Base-by-base conservation (phyloP, 805 yeast genomes). In the Nakazawaea ernobii region DNA sequence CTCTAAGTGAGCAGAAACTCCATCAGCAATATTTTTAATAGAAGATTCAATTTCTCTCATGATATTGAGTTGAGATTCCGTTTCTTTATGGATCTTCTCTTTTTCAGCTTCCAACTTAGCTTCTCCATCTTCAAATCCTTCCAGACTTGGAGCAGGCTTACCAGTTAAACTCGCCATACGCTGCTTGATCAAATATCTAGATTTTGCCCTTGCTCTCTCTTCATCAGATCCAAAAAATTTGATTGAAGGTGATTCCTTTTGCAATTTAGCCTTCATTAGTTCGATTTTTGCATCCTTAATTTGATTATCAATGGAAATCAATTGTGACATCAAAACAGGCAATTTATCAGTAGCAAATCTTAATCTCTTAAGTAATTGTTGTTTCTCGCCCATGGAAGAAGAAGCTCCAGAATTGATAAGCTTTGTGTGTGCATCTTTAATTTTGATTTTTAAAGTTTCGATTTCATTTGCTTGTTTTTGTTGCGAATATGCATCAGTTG, bases 81-180 rank as follows among this genome's bases (percentile, higher is more conserved):
- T 70, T 46, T 82, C 87, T 17, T 63, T 63, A 35, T 71, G 72
- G n/a, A 83, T 75, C 24, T 63, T 67, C 17, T 74, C 70, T 20
- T 75, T 65, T 43, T 79, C 84, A 49, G 71, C 74, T 43, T 73
- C 74, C 52, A 84, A 71, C 49, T 70, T 67, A 6, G 68, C 62
- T 51, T 83, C 88, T 43, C 79, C 75, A 45, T 72, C 76, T 35
- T 80, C 79, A 55, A 76, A 73, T 3, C 68, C 69, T 24, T 71
- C 73, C 38, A 69, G 62, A 30, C 68, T 68, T 7, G 73, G 66
- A 2, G 73, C 68, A 7, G 77, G 70, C 57, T 82, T 84, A 6
- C 97, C 97, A 0, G 97, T 91, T 57, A 92, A 75, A 3, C 92
- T 88, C 28, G 96, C 95, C 95, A 92, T 90, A 55, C 96, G 77